Evolutionary conservation across 2,329 filamentous ascomycete genomes (phyloP).

Genomic region (Plenodomus lindquistii): DNA sequence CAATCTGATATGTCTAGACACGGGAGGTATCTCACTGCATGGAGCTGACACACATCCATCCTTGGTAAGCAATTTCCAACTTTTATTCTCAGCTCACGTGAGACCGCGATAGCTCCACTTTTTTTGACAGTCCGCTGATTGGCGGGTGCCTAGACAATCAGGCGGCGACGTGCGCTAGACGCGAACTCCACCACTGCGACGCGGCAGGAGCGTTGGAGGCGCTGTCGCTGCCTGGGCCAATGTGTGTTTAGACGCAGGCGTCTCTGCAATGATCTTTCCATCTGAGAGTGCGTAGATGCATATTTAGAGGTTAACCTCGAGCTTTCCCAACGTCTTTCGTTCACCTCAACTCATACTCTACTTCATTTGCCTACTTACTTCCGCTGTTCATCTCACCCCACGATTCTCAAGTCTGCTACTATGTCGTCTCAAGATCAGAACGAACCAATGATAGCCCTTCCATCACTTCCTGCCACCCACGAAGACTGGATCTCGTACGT

Average conservation of each 20-base stretch:
- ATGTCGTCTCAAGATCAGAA: slow-evolving; percentile 14
- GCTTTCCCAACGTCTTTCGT: too few relatives aligned
- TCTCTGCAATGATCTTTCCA: neutral
- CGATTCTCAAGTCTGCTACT: neutral
- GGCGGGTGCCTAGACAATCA: neutral
- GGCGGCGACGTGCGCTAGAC: neutral
- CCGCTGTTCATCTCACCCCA: neutral
- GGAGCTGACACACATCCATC: too few relatives aligned
- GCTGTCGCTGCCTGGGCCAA: neutral
- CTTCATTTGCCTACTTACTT: neutral
- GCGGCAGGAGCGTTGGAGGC: neutral
- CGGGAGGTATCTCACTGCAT: too few relatives aligned
- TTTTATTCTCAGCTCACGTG: neutral
- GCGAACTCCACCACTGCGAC: neutral
- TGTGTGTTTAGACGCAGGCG: neutral
- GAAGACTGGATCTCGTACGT: slow-evolving; percentile 58
- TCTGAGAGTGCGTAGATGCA: neutral
- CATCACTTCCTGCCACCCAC: slow-evolving; percentile 45
- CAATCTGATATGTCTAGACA: too few relatives aligned
- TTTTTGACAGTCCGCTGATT: neutral
- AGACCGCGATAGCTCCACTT: neutral
- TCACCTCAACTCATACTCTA: neutral
- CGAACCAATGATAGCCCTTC: slow-evolving; percentile 29
- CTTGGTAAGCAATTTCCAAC: too few relatives aligned
- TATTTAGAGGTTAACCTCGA: neutral